These are phyloP conservation scores for Mycena rosella DNA, from an alignment of 768 basidiomycete genomes.

Conservation along the genomic window DNA sequence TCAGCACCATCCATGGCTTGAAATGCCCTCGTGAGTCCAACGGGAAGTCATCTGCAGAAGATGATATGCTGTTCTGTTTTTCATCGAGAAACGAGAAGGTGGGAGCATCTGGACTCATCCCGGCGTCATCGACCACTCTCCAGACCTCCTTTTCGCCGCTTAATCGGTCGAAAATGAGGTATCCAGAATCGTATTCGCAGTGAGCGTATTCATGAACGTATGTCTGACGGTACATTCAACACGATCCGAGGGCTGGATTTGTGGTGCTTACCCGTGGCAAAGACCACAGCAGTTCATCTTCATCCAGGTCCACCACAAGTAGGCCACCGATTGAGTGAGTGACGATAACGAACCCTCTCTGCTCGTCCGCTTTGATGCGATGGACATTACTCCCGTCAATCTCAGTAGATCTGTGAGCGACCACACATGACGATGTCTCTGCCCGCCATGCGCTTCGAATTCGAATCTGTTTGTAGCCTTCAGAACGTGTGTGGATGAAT, in stretches of 20 bases:
- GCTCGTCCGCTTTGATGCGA: constrained; percentile 83
- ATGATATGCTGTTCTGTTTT: constrained; percentile 37
- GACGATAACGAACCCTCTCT: constrained; percentile 68
- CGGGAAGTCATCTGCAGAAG: constrained; percentile 32
- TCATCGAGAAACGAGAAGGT: constrained; percentile 49
- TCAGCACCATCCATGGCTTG: constrained; percentile 70
- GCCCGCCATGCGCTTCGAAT: constrained; percentile 70
- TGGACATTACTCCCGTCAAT: constrained; percentile 61
- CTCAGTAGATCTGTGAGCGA: constrained; percentile 42
- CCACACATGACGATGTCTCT: constrained; percentile 55
- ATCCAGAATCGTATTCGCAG: constrained; percentile 80
- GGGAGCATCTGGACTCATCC: constrained; percentile 36
- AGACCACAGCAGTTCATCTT: constrained; percentile 69
- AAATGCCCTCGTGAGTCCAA: constrained; percentile 62
- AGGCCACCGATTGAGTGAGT: constrained; percentile 70
- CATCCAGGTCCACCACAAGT: constrained; percentile 66
- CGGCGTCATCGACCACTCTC: constrained; percentile 59
- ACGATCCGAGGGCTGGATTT: background rate
- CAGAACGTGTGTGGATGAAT: background rate
- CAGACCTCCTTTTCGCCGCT: constrained; percentile 75
- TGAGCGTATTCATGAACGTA: constrained; percentile 73
- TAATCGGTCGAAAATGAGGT: constrained; percentile 74
- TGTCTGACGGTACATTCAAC: constrained; percentile 46
- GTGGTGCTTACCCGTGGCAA: constrained; percentile 61
- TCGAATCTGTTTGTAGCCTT: constrained; percentile 61